Percentiles rank a stretch among this genome's conserved stretches.
Conservation (phyloP, 345 rosid genomes). For the Passiflora organensis region DNA sequence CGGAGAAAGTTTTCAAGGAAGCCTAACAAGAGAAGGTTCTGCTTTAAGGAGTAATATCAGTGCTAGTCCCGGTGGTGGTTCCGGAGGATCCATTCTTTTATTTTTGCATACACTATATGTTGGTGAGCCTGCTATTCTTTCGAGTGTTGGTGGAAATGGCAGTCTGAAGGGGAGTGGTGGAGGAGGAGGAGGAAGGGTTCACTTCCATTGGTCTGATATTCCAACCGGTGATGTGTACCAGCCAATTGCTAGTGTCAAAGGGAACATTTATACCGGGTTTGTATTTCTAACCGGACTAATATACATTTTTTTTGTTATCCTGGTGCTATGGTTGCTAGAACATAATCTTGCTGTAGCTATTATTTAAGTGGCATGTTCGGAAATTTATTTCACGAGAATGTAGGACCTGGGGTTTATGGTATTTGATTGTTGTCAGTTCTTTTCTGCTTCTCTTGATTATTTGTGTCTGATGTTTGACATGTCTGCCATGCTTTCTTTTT, state of each 20-base stretch:
- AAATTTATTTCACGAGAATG: too few relatives aligned
- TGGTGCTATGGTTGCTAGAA: not conserved
- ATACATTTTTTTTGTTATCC: not conserved
- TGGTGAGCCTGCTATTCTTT: conserved; percentile 63
- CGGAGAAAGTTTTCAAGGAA: conserved; percentile 62
- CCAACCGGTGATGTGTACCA: conserved; percentile 97
- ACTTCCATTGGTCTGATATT: conserved; percentile 96
- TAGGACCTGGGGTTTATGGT: too few relatives aligned
- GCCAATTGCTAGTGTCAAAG: conserved; percentile 88
- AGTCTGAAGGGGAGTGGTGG: conserved; percentile 82
- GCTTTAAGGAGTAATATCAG: conserved; percentile 22
- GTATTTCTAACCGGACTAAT: conserved; percentile 22
- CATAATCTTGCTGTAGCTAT: too few relatives aligned
- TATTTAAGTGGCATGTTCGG: too few relatives aligned
- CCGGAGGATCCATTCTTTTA: conserved; percentile 88
- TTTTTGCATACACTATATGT: conserved; percentile 61
- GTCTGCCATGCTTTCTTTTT: too few relatives aligned
- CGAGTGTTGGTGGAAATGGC: conserved; percentile 86
- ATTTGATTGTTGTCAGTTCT: too few relatives aligned
- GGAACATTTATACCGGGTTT: conserved; percentile 62
- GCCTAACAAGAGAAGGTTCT: conserved; percentile 21
- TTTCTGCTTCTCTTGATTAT: too few relatives aligned
- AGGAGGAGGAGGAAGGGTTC: conserved; percentile 99
- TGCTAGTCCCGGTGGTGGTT: conserved; percentile 86
- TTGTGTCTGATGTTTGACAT: too few relatives aligned